Conservation (phyloP, 345 rosid species). For the Gossypium bickii region DNA sequence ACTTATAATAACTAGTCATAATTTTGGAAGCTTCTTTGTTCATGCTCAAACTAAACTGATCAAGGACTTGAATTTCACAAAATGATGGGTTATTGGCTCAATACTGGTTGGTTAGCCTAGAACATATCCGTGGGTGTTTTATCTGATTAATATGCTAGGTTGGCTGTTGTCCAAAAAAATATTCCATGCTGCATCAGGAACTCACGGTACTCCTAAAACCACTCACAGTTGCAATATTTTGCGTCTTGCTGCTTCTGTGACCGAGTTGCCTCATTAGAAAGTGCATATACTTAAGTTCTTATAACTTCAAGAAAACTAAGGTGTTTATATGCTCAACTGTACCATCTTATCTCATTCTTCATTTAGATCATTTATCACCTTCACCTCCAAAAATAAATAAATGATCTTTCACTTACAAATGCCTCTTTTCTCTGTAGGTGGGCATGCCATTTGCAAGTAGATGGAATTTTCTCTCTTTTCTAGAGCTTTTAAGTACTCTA, state of each 20-base stretch:
- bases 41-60: not conserved
- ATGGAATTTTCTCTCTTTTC: not conserved
- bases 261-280: not conserved
- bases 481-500: not conserved
- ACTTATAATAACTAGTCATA: not conserved
- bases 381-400: not conserved
- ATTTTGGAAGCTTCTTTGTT: conserved; percentile 2
- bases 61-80: not conserved
- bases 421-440: not conserved
- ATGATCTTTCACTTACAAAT: not conserved
- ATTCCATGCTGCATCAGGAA: not conserved
- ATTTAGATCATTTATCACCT: not conserved
- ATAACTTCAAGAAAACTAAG: not conserved
- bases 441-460: not conserved
- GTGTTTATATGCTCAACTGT: not conserved
- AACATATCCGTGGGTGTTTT: not conserved
- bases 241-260: not conserved
- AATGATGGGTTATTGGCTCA: not conserved
- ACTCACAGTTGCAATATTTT: not conserved
- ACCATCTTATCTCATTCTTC: not conserved
- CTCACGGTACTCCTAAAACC: not conserved
- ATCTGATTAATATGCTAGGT: not conserved
- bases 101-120: not conserved
- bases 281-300: not conserved
- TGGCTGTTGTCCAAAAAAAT: not conserved